These are phyloP conservation scores for Lablab purpureus DNA, from an alignment of 306 rosid species.

Conservation along the genomic window DNA sequence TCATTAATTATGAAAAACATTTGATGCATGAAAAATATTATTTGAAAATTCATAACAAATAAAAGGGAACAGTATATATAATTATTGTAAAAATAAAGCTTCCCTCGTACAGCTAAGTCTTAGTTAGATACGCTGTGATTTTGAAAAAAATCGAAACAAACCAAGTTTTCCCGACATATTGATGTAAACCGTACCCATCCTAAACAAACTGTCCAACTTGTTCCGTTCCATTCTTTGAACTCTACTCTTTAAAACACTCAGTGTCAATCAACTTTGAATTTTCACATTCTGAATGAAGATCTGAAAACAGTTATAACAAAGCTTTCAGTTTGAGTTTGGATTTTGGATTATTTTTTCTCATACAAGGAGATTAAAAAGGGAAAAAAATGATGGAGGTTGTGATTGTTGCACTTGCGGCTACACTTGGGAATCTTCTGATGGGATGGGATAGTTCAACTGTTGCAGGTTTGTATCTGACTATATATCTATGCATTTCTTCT, in stretches of 20 bases:
- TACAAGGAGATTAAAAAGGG: neutral
- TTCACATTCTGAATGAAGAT: constrained; percentile 19
- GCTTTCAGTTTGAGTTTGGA: constrained; percentile 7
- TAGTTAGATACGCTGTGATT: neutral
- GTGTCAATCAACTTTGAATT: too few relatives aligned
- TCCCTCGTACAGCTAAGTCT: constrained; percentile 41
- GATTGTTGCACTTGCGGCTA: constrained; percentile 84
- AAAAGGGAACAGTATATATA: neutral
- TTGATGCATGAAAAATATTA: too few relatives aligned
- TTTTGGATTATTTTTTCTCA: neutral
- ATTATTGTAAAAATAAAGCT: neutral
- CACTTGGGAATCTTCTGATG: constrained; percentile 83
- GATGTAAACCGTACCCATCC: neutral
- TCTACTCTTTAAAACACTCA: neutral
- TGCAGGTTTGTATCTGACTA: constrained; percentile 60
- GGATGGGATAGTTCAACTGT: constrained; percentile 99
- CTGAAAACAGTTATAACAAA: neutral
- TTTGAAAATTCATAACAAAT: too few relatives aligned
- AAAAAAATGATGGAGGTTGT: constrained; percentile 77
- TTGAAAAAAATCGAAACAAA: neutral
- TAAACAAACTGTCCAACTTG: neutral
- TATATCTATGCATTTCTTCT: neutral
- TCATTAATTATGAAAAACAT: too few relatives aligned
- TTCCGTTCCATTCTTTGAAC: neutral
- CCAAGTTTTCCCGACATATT: neutral